Base-by-base conservation (phyloP, 2,329 filamentous ascomycete genomes). In the Fusarium nurragi region DNA sequence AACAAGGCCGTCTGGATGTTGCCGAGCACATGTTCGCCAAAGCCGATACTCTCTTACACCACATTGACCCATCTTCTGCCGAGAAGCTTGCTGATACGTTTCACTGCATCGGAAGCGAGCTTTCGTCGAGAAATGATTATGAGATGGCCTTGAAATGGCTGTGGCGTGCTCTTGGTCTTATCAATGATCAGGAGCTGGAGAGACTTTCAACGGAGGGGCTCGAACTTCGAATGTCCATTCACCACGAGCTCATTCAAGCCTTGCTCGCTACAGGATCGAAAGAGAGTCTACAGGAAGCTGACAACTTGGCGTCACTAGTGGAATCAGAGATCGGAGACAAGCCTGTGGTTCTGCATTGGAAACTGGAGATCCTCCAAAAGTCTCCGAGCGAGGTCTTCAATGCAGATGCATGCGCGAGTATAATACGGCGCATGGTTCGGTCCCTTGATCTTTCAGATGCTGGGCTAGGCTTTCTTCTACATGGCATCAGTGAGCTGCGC, bases 11-110 rank as follows among this genome's bases (percentile, higher is more conserved):
- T 37, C 80, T 90, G 14, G 90, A 94, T 55, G 84, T 93, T 44
- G 91, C 92, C 25, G 92, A 97, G 52, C 87, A 92, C 74, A 87
- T 95, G 81, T 94, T 90, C 75, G 77, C 76, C 32, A 91, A 91
- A 68, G 77, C 86, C 3, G 77, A 79, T 68, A 77, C 60, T n/a
- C 74, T 77, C 11, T 75, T 68, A 34, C 71, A 70, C 21, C 70
- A 49, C 1, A 73, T 86, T 3, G 82, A 88, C 39, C 75, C 83
- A 1, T 62, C 76, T 3, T 82, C 82, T 2, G 80, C 83, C 3
- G 90, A 94, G 73, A 81, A 79, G 34, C 77, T 94, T 39, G 84
- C 88, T 5, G 88, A 93, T 67, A 78, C 89, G 3, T 80, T 93
- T 9, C 91, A 89, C 64, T 87, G 90, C 58, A 90, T 97, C 37